These are phyloP conservation scores for Dictyostelium citrinum DNA, from an alignment of 78 protist species.

Conservation along the genomic window DNA sequence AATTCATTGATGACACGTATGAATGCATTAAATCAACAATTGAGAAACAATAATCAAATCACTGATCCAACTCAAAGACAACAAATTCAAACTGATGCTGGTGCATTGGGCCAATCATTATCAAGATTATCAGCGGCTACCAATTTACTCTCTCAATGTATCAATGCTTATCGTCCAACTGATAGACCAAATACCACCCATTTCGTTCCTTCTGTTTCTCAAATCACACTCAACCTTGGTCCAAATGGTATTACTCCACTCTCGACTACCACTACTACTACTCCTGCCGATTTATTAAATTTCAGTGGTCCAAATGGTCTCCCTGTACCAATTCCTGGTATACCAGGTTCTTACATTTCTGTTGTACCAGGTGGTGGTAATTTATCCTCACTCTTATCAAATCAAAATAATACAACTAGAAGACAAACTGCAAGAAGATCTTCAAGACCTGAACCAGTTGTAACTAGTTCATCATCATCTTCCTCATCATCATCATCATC, in stretches of 20 bases:
- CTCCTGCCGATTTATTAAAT: not conserved
- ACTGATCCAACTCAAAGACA: constrained; percentile 25
- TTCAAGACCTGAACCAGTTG: not conserved
- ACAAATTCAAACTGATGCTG: constrained; percentile 23
- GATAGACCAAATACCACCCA: not conserved
- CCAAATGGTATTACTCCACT: constrained; percentile 20
- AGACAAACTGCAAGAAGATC: not conserved
- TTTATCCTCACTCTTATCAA: not conserved
- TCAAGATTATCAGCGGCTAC: not conserved
- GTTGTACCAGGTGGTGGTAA: not conserved
- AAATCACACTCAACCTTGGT: constrained; percentile 1
- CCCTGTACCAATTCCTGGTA: not conserved
- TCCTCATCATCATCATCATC: not conserved
- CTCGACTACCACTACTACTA: not conserved
- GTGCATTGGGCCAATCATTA: not conserved
- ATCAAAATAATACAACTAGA: not conserved
- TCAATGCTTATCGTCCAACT: not conserved
- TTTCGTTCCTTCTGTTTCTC: constrained; percentile 18
- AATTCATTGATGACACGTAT: not conserved
- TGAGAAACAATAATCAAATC: constrained; percentile 8
- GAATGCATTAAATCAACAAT: not conserved
- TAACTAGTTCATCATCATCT: not conserved
- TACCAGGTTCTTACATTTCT: not conserved
- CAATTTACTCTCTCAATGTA: constrained; percentile 11
- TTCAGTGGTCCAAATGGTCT: not conserved